Conservation (phyloP, 345 rosid genomes). For the Ricinus communis region DNA sequence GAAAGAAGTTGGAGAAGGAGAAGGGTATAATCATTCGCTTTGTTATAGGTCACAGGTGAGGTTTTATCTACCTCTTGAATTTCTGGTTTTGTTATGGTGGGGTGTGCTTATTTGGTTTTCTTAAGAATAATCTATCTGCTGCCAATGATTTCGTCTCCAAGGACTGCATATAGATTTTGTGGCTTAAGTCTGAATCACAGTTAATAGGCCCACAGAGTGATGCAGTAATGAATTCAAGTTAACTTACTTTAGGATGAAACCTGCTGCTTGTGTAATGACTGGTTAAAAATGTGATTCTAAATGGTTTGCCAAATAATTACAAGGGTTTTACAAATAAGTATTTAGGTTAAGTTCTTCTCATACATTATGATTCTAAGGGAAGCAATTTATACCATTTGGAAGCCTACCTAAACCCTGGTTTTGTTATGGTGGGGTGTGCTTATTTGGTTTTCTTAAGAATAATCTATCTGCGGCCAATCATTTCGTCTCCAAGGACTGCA, state of each 20-base stretch:
- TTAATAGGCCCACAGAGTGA: background rate
- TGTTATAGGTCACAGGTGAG: slow-evolving; percentile 87
- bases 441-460: background rate
- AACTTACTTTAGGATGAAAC: background rate
- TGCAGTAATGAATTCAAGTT: background rate
- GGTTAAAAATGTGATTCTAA: background rate
- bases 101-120: background rate
- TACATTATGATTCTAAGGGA: background rate
- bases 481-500: background rate
- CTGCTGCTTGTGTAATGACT: too few species aligned
- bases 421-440: background rate
- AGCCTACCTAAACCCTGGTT: background rate
- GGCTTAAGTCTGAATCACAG: background rate
- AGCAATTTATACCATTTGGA: background rate
- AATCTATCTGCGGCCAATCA: background rate
- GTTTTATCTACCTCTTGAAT: background rate
- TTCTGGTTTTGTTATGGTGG: background rate
- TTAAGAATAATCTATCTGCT: background rate
- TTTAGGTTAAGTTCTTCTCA: background rate
- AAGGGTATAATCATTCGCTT: slow-evolving; percentile 83
- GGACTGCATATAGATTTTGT: background rate
- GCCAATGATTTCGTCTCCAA: background rate
- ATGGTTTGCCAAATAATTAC: background rate
- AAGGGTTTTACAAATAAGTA: too few species aligned
- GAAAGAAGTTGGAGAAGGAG: slow-evolving; percentile 66